Evolutionary conservation across 179 eudicot species (phyloP).

Genomic region (Drosera spatulata): DNA sequence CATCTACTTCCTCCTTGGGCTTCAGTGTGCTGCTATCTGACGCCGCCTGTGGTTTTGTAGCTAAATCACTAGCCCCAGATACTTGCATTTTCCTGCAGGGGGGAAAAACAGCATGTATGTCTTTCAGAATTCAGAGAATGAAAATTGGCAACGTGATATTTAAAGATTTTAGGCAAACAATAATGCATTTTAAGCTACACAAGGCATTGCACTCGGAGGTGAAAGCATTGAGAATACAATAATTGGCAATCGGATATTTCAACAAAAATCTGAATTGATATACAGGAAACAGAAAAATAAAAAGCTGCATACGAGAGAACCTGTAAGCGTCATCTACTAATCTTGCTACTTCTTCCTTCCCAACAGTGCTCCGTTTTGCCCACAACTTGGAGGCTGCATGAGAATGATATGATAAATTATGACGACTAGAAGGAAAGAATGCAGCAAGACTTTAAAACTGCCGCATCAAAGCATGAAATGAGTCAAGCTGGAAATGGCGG

Average conservation of each 20-base stretch:
- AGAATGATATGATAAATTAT: neutral
- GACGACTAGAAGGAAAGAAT: neutral
- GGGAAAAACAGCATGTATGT: neutral
- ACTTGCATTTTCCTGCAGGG: conserved; percentile 68
- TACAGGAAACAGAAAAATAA: neutral
- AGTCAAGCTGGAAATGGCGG: too few species aligned
- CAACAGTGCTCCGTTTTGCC: conserved; percentile 59
- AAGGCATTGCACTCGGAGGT: neutral
- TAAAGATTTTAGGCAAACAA: neutral
- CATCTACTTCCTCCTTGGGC: conserved; percentile 73
- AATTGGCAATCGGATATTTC: neutral
- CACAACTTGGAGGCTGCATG: conserved; percentile 58
- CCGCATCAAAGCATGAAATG: too few species aligned
- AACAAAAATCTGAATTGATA: neutral
- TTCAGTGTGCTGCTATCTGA: conserved; percentile 42
- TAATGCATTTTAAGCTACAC: neutral
- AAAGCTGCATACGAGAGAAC: conserved; percentile 14
- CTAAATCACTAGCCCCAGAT: conserved; percentile 73
- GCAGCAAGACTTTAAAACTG: neutral
- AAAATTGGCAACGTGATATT: neutral
- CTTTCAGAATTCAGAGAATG: neutral
- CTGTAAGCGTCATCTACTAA: conserved; percentile 88
- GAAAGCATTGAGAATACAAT: too few species aligned
- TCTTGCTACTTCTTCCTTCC: conserved; percentile 74
- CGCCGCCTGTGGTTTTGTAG: conserved; percentile 46